Evolutionary conservation across 2,329 filamentous ascomycete species (phyloP).

Genomic region (Phaeosphaeria sp.): DNA sequence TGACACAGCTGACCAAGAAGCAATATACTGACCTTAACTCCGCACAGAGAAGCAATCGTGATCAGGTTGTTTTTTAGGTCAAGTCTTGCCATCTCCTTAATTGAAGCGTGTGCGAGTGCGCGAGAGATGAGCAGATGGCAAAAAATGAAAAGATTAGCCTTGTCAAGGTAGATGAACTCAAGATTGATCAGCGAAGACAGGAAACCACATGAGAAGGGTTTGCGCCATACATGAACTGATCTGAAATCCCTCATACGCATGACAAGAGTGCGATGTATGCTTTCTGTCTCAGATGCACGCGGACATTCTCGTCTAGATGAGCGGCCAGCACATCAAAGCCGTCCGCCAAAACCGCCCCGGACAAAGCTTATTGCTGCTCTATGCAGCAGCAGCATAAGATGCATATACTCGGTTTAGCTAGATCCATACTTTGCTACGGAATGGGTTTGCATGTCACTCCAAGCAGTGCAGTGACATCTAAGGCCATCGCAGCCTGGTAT

Average conservation of each 20-base stretch:
- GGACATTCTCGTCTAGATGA: no score
- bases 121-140: not conserved
- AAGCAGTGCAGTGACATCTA: not conserved
- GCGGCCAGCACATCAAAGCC: not conserved
- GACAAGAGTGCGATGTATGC: no score
- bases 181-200: no score
- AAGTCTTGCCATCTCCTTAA: not conserved
- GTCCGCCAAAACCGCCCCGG: not conserved
- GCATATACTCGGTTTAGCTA: not conserved
- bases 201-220: no score
- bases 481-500: not conserved
- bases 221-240: no score
- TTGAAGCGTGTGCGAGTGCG: not conserved
- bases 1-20: not conserved
- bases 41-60: not conserved
- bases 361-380: not conserved
- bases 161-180: no score
- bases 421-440: not conserved
- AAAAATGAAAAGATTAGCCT: no score
- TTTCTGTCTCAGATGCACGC: no score
- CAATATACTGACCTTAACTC: not conserved
- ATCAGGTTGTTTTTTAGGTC: not conserved
- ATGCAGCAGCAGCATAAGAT: not conserved
- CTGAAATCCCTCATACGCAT: no score
- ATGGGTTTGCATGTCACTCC: not conserved